phyloP scores from a whole-genome alignment of 2,329 filamentous ascomycete genomes.

The Fusarium penzigii region DNA sequence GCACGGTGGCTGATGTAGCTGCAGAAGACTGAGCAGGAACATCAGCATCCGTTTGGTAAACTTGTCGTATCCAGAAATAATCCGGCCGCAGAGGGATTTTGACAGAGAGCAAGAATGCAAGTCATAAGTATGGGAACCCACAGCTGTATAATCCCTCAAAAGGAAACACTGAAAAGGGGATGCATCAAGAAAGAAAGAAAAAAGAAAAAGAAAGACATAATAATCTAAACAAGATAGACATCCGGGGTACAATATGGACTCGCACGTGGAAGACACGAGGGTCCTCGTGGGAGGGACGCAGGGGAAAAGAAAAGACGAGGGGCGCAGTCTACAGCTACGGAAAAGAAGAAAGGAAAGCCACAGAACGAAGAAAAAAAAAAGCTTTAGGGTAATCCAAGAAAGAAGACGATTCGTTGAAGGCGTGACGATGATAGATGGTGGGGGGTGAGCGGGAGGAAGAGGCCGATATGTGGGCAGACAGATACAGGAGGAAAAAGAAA shows the following conservation, averaged over 20 bases:
- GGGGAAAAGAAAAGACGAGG: conserved; percentile 15
- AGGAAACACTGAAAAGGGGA: neutral
- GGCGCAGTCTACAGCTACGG: conserved; percentile 13
- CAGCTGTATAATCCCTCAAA: neutral
- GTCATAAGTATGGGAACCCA: too few species aligned
- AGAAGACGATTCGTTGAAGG: conserved; percentile 1
- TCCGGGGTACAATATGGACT: conserved; percentile 2
- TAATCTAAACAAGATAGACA: conserved; percentile 1
- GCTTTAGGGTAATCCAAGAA: neutral
- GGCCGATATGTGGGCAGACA: conserved; percentile 2
- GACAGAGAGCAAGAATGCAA: too few species aligned
- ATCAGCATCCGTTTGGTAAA: too few species aligned
- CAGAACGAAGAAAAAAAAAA: neutral
- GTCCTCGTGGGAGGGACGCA: conserved; percentile 6
- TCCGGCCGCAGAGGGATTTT: too few species aligned
- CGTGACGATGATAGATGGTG: conserved; percentile 1
- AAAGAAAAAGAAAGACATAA: neutral
- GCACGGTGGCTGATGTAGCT: too few species aligned
- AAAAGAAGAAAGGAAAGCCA: conserved; percentile 1
- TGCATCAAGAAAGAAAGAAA: neutral
- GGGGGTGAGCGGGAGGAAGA: too few species aligned
- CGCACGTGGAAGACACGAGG: conserved; percentile 28
- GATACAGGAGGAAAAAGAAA: conserved; percentile 4
- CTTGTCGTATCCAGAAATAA: too few species aligned
- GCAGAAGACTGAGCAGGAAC: too few species aligned